These are phyloP conservation scores for Fusarium cyanostomum DNA, from an alignment of 2,329 filamentous ascomycete genomes.

Conservation along the genomic window DNA sequence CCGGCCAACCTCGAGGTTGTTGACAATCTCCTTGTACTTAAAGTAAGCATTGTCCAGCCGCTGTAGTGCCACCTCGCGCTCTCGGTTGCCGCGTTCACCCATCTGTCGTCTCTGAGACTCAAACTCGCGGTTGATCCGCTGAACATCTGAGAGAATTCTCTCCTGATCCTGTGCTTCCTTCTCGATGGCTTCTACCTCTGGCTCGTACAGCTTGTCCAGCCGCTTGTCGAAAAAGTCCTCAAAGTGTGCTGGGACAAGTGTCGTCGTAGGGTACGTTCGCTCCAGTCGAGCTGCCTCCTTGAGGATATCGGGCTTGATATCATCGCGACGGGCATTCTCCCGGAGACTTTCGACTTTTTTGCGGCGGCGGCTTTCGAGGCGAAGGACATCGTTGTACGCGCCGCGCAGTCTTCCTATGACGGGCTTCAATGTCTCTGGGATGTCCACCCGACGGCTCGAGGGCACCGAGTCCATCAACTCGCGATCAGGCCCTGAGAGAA, in stretches of 20 bases:
- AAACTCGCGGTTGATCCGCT: constrained; percentile 82
- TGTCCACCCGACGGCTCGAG: constrained; percentile 79
- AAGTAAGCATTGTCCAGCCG: constrained; percentile 89
- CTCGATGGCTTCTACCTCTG: constrained; percentile 75
- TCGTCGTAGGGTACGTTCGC: constrained; percentile 83
- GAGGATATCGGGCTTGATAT: constrained; percentile 86
- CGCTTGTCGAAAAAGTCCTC: constrained; percentile 89
- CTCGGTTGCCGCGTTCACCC: constrained; percentile 68
- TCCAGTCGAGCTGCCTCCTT: constrained; percentile 86
- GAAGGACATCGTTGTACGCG: constrained; percentile 83
- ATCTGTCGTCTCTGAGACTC: constrained; percentile 74
- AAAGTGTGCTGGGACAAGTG: constrained; percentile 88
- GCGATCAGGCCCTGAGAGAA: constrained; percentile 82
- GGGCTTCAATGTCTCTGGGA: constrained; percentile 82
- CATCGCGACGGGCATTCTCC: constrained; percentile 84
- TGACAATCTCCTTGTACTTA: constrained; percentile 96
- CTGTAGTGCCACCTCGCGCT: constrained; percentile 88
- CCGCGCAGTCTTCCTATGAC: constrained; percentile 81
- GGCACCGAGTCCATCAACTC: constrained; percentile 90
- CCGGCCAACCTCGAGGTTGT: constrained; percentile 87
- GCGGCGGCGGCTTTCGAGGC: constrained; percentile 81
- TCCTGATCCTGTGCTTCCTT: constrained; percentile 82
- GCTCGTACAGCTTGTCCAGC: constrained; percentile 78
- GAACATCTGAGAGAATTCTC: constrained; percentile 72
- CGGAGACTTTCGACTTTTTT: constrained; percentile 82